Base-by-base conservation (phyloP, 768 basidiomycete species). In the Boletus rufocinnamomeus region DNA sequence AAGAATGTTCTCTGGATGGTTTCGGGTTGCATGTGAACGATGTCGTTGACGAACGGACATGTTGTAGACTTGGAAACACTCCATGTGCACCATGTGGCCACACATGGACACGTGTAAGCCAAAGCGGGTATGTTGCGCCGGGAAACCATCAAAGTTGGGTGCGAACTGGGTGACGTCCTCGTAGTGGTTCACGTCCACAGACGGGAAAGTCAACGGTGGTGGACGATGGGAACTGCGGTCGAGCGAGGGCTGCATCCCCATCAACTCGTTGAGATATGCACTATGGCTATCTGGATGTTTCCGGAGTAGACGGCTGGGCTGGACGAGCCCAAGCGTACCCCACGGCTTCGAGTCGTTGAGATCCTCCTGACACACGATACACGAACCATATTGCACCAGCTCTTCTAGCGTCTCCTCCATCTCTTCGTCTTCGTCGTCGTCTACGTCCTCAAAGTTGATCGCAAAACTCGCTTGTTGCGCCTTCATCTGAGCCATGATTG, bases 281-380 rank as follows among this genome's bases (percentile, higher is more conserved):
- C 76, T 74, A 19, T 84, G 81, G 23, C 80, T 80, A 63, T 92
- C 87, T 2, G 88, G 90, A 62, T 89, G 88, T 40, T 84, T 84
- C 47, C 96, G 84, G 19, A 98, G 79, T 45, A 95, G 75, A 47
- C 90, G 82, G 71, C 95, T 95, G 0, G 95, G 89, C 66, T 98
- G 96, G 8, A 99, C 70, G 47, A 95, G 77, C 1, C 91, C 93
- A 19, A 99, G 83, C 32, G 84, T 84, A 6, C 97, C 97, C 71
- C 97, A 98, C 0, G 91, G 78, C 59, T 83, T 81, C 17, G 80
- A 74, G 3, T 81, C 69, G 63, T 85, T 89, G 52, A 98, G 83
- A 59, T 95, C 92, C 69, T 98, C 97, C 70, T 98, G 97, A 65
- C 97, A 99, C 11, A 98, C 95, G 61, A 99, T 98, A 70, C 97